Percentiles rank a stretch among this genome's conserved stretches.
Evolutionary conservation across 371 early-diverging fungal genomes (phyloP).

Genomic region (Apophysomyces ossiformis): DNA sequence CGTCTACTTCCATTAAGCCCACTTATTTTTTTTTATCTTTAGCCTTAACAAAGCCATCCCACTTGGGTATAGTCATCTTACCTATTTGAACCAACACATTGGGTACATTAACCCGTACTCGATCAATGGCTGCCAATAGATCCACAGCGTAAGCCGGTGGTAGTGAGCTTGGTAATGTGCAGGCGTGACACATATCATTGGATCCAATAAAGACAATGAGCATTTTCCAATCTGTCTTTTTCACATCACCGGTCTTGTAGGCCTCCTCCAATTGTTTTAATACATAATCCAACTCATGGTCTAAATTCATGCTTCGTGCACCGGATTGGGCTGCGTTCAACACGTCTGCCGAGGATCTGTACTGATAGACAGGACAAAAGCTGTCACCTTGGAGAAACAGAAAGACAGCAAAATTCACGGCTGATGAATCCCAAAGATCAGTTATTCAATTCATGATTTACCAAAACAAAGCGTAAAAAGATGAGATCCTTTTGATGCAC

Average conservation of each 20-base stretch:
- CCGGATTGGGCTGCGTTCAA: constrained; percentile 60
- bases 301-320: constrained; percentile 44
- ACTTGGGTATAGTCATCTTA: constrained; percentile 11
- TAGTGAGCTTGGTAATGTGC: constrained; percentile 34
- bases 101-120: constrained; percentile 28
- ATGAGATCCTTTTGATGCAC: constrained; percentile 48
- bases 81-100: constrained; percentile 45
- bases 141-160: constrained; percentile 35
- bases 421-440: too few relatives aligned
- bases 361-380: constrained; percentile 48
- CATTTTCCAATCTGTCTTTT: constrained; percentile 65
- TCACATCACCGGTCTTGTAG: constrained; percentile 35
- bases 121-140: constrained; percentile 40
- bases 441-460: constrained; percentile 1
- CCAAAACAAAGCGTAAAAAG: constrained; percentile 52
- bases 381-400: constrained; percentile 24
- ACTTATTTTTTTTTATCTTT: constrained; percentile 18
- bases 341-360: constrained; percentile 34
- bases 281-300: constrained; percentile 49
- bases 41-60: too few relatives aligned
- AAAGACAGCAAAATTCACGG: background rate
- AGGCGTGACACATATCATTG: constrained; percentile 70
- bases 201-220: constrained; percentile 69
- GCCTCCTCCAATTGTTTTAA: constrained; percentile 30
- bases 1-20: constrained; percentile 43